Conservation (phyloP, 139 green algal species). For the Picochlorum sp. region DNA sequence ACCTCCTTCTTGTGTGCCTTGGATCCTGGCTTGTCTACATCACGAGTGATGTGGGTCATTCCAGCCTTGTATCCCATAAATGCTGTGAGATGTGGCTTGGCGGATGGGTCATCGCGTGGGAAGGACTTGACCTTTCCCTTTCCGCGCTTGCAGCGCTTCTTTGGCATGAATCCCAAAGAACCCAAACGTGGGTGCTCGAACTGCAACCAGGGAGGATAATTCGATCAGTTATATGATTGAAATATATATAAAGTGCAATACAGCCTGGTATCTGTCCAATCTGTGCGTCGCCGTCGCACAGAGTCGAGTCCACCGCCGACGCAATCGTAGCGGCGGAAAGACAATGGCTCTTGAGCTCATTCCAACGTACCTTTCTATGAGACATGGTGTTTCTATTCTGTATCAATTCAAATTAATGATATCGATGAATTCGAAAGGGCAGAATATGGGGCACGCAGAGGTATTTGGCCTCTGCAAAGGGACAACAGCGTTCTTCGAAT, state of each 20-base stretch:
- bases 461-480: too few species aligned
- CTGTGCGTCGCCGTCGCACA: not conserved
- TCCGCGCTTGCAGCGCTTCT: constrained; percentile 91
- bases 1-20: constrained; percentile 99
- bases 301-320: not conserved
- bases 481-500: too few species aligned
- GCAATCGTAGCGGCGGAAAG: not conserved
- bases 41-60: constrained; percentile 97
- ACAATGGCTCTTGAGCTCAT: not conserved
- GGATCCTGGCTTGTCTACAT: constrained; percentile 97
- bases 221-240: not conserved
- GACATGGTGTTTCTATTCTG: constrained; percentile 15
- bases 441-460: not conserved
- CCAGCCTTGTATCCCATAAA: constrained; percentile 94
- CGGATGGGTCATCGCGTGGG: constrained; percentile 81
- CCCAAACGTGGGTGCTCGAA: constrained; percentile 78
- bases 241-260: not conserved
- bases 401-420: too few species aligned
- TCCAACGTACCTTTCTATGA: constrained; percentile 29
- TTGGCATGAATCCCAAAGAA: constrained; percentile 96
- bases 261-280: too few species aligned
- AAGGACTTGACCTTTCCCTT: constrained; percentile 94
- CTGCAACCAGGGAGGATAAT: constrained; percentile 2
- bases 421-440: not conserved
- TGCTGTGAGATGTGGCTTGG: constrained; percentile 87